Conservation (phyloP, 2,329 filamentous ascomycete species). For the Arthrobotrys iridis region DNA sequence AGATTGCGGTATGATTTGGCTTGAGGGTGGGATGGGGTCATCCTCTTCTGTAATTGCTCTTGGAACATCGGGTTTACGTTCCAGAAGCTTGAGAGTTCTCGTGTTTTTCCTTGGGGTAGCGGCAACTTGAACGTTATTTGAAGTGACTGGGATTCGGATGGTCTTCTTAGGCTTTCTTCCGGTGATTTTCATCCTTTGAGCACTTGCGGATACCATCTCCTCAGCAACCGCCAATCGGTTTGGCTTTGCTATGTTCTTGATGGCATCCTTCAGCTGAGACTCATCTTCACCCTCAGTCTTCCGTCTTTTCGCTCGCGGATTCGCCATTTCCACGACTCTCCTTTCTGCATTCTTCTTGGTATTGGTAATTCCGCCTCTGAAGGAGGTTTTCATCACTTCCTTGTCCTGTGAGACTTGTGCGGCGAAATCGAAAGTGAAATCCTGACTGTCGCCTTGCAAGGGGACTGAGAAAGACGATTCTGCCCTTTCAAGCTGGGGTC, state of each 20-base stretch:
- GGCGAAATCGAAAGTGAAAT: conserved; percentile 26
- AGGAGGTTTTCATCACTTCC: conserved; percentile 43
- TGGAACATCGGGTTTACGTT: conserved; percentile 24
- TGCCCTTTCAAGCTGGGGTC: conserved; percentile 27
- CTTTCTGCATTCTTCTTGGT: conserved; percentile 46
- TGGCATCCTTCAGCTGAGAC: conserved; percentile 79
- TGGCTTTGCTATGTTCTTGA: conserved; percentile 77
- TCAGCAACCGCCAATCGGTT: conserved; percentile 76
- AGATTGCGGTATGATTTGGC: conserved; percentile 53
- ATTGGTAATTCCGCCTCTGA: conserved; percentile 51
- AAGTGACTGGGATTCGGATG: conserved; percentile 60
- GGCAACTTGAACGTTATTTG: conserved; percentile 56
- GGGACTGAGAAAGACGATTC: conserved; percentile 42
- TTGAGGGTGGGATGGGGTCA: conserved; percentile 36
- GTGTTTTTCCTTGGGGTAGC: conserved; percentile 58
- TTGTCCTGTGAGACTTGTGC: conserved; percentile 49
- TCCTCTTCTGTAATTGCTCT: conserved; percentile 39
- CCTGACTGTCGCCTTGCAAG: conserved; percentile 31
- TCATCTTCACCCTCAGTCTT: conserved; percentile 70
- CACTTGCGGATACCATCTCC: conserved; percentile 73
- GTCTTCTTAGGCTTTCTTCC: conserved; percentile 68
- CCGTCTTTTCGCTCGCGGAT: conserved; percentile 56
- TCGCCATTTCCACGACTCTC: conserved; percentile 43
- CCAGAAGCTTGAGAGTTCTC: conserved; percentile 19
- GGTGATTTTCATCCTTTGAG: conserved; percentile 67